Evolutionary conservation across 768 basidiomycete genomes (phyloP).

Genomic region (Russula earlei): DNA sequence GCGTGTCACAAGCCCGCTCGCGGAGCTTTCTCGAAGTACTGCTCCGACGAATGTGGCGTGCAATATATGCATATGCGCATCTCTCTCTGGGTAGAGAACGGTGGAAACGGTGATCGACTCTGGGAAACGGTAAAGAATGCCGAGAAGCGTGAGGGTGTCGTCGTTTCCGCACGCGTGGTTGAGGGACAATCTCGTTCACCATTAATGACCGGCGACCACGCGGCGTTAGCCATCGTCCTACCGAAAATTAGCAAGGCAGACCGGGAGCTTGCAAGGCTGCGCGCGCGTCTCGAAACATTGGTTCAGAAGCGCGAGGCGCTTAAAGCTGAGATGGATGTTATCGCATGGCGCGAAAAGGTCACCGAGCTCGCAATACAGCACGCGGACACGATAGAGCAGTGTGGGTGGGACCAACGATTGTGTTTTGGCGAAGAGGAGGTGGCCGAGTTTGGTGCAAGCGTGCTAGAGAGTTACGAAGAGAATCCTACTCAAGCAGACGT

Average conservation of each 20-base stretch:
- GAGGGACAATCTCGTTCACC: constrained; percentile 8
- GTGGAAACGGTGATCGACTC: constrained; percentile 52
- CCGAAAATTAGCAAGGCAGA: constrained; percentile 40
- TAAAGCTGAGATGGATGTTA: constrained; percentile 59
- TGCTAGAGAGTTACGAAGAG: constrained; percentile 57
- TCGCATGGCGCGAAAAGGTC: constrained; percentile 61
- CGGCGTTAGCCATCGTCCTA: constrained; percentile 23
- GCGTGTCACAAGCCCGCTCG: constrained; percentile 77
- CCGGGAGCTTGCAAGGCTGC: constrained; percentile 49
- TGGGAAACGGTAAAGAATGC: constrained; percentile 71
- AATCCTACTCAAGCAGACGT: constrained; percentile 34
- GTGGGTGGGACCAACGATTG: constrained; percentile 85
- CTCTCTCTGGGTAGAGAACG: constrained; percentile 49
- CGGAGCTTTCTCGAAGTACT: constrained; percentile 82
- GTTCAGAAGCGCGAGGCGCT: constrained; percentile 53
- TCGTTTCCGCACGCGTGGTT: constrained; percentile 29
- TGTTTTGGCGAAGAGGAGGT: constrained; percentile 79
- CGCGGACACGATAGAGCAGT: constrained; percentile 54
- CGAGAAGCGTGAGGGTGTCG: constrained; percentile 61
- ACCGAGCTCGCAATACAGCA: constrained; percentile 59
- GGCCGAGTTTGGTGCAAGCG: constrained; percentile 54
- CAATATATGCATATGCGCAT: constrained; percentile 61
- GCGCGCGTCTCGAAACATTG: constrained; percentile 44
- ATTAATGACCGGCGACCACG: background rate
- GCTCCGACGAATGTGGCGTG: constrained; percentile 80